Base-by-base conservation (phyloP, 768 basidiomycete species). In the Suillus tomentosus region DNA sequence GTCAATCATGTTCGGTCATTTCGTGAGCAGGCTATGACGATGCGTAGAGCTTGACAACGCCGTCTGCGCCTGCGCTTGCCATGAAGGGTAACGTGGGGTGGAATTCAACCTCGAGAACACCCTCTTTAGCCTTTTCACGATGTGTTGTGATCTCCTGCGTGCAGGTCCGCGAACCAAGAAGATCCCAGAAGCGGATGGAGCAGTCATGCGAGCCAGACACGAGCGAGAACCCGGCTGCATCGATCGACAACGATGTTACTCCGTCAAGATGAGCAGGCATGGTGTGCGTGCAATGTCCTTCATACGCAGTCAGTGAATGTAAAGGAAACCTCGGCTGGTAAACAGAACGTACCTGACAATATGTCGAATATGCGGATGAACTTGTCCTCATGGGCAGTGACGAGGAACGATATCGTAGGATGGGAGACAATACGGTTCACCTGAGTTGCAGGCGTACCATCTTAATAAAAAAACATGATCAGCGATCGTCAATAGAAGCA, bases 11-110 rank as follows among this genome's bases (percentile, higher is more conserved):
- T 40, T 42, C 27, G 11, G 24, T 58, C 40, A 17, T 58, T 58
- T 58, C 40, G 17, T 58, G 40, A 6, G 22, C 45, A 64, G 65
- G 77, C 82, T 82, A 93, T 78, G 91, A 94, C 71, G 91, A 91
- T 66, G 92, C 91, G 75, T 92, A 97, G 34, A 98, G 81, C 77
- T 94, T 94, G 65, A 98, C 88, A 53, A 94, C 90, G 34, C 96
- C 95, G 77, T 98, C 96, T 14, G 94, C 94, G n/a, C 96, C 96
- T 22, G 93, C 92, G 74, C 93, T 96, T 17, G 91, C 94, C 84
- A 97, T 87, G 72, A 95, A 87, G 36, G 92, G 91, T 63, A 95
- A 76, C 65, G 89, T 85, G 14, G 90, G 87, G 73, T 94, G 92
- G 78, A 92, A 92, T 67, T 91, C 88, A 14, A 96, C 89, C 69